Base-by-base conservation (phyloP, 768 basidiomycete species). In the Boletus huronensis region DNA sequence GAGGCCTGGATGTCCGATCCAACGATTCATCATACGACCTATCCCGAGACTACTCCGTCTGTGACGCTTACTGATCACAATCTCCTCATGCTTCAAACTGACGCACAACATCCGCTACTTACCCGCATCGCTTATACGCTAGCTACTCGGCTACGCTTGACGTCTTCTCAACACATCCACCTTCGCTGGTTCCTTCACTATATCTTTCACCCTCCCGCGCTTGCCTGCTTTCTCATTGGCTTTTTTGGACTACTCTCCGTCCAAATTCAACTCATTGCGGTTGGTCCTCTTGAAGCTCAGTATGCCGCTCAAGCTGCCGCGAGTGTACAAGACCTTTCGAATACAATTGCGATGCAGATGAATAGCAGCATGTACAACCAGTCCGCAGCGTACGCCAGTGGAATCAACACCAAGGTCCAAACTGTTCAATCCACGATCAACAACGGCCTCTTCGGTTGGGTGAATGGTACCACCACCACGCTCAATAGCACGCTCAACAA, bases 151-250 rank as follows among this genome's bases (percentile, higher is more conserved):
- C 64, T 92, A 31, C 80, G 70, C 40, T 73, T 93, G 54, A 77
- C 79, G 8, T 80, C 85, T 6, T 72, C 78, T 35, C 79, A 87
- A 55, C 82, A 90, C 62, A 80, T 79, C 25, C 81, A 90, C 61
- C 71, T 91, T 17, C 83, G 85, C 54, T 99, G 93, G 92, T 92
- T 96, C 72, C 77, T 90, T 64, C 81, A 89, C 63, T 97, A 97
- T 73, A 77, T 99, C 54, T 91, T 93, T 70, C 90, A 98, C 65
- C 84, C 93, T 3, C 90, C 92, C 1, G 94, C 93, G 1, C 80
- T 96, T 42, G 88, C 91, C 0, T 90, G 94, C 66, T 85, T 99
- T 68, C 81, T 94, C 57, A 90, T 98, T 61, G 94, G 95, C n/a
- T 74, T 94, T 60, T 84, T 98, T 61, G 95, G 95, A 10, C 72